A percentile compares a stretch with the other conserved stretches of the same genome.
Conservation (phyloP, 345 rosid genomes). For the Salix purpurea region DNA sequence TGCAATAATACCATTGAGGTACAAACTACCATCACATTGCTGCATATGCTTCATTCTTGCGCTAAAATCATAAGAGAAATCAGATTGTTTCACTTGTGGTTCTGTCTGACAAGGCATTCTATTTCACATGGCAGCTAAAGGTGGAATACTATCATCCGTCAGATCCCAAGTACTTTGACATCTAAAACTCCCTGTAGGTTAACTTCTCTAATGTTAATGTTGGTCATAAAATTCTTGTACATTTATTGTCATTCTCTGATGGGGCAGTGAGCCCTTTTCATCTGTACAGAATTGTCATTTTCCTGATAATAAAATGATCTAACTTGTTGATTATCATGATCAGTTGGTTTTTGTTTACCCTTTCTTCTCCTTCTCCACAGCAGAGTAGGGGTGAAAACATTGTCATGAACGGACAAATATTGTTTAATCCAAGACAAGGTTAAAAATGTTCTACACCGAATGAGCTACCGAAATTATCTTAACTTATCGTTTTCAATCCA, state of each 20-base stretch:
- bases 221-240: constrained; percentile 19
- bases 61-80: neutral
- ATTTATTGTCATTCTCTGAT: constrained; percentile 6
- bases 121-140: constrained; percentile 12
- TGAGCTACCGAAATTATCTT: neutral
- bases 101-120: constrained; percentile 1
- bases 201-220: neutral
- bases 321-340: constrained; percentile 9
- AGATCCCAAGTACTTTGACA: constrained; percentile 23
- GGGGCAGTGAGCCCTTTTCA: constrained; percentile 4
- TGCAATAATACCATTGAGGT: neutral
- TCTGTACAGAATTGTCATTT: constrained; percentile 13
- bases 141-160: constrained; percentile 27
- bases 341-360: neutral
- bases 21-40: neutral
- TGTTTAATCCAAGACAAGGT: neutral
- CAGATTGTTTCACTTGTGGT: neutral
- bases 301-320: constrained; percentile 11
- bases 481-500: too few relatives aligned
- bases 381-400: neutral
- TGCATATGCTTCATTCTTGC: neutral
- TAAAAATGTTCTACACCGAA: neutral
- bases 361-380: neutral
- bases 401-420: neutral
- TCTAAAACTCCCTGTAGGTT: constrained; percentile 7